Conservation (phyloP, 768 basidiomycete genomes). For the Tricholoma saponaceum region DNA sequence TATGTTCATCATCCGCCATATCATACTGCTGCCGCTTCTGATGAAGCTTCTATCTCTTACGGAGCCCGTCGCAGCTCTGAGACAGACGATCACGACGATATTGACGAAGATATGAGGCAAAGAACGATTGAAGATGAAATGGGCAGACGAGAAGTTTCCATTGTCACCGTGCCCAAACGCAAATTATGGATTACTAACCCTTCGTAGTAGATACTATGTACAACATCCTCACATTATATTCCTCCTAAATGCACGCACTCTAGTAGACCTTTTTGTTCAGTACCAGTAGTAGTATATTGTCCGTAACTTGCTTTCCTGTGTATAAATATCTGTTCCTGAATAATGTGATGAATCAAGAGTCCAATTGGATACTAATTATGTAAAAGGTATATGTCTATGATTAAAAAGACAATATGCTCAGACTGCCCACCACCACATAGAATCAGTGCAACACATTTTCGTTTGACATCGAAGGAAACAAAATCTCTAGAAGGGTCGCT, state of each 20-base stretch:
- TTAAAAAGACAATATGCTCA: neutral
- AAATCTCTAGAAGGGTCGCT: slow-evolving; percentile 1
- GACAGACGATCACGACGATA: slow-evolving; percentile 59
- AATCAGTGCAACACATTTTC: neutral
- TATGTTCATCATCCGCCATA: slow-evolving; percentile 69
- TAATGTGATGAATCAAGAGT: slow-evolving; percentile 2
- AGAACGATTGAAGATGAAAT: slow-evolving; percentile 79
- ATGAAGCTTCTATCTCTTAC: slow-evolving; percentile 32
- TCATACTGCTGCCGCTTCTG: slow-evolving; percentile 39
- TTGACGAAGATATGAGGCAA: slow-evolving; percentile 73
- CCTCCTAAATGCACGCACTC: neutral
- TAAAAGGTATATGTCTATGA: neutral
- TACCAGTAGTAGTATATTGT: slow-evolving; percentile 12
- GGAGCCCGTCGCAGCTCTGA: slow-evolving; percentile 47
- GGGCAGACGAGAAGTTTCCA: slow-evolving; percentile 77
- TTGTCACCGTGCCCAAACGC: slow-evolving; percentile 73
- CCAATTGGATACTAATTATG: neutral
- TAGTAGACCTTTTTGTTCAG: neutral
- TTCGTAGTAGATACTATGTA: slow-evolving; percentile 26
- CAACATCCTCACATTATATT: neutral
- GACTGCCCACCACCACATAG: neutral
- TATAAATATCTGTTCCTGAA: slow-evolving; percentile 6
- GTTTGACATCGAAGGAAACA: neutral
- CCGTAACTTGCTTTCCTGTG: slow-evolving; percentile 7
- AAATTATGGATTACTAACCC: slow-evolving; percentile 75